Evolutionary conservation across 2,329 filamentous ascomycete species (phyloP).

Genomic region (Ophiostoma ips): DNA sequence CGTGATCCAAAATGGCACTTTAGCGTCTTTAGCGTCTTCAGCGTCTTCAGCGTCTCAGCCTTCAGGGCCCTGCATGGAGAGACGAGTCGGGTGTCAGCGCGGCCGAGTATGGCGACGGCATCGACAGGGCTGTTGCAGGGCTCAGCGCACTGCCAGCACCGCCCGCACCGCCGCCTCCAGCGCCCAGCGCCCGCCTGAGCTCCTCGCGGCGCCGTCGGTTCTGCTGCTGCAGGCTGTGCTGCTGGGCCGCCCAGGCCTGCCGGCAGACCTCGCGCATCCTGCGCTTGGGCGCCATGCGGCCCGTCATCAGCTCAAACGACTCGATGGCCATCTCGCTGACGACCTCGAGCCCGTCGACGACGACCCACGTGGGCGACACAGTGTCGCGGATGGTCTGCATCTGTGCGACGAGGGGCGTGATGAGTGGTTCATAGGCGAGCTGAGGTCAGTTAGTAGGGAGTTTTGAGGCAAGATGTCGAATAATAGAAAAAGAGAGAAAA

Average conservation of each 20-base stretch:
- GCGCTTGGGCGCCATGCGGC: conserved; percentile 52
- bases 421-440: conserved; percentile 55
- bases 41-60: too few species aligned
- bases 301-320: conserved; percentile 64
- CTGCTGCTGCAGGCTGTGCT: conserved; percentile 6
- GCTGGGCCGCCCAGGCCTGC: conserved; percentile 28
- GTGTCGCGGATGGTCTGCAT: conserved; percentile 37
- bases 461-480: background rate
- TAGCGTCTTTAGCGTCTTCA: too few species aligned
- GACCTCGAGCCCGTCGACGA: conserved; percentile 59
- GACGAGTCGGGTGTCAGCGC: background rate
- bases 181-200: too few species aligned
- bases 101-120: background rate
- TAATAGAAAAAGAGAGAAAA: background rate
- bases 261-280: conserved; percentile 50
- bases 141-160: background rate
- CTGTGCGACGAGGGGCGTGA: conserved; percentile 55
- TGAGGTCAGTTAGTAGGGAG: background rate
- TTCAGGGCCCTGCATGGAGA: background rate
- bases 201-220: too few species aligned
- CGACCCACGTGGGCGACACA: conserved; percentile 48
- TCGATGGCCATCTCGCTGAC: conserved; percentile 63
- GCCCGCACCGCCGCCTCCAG: background rate
- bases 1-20: too few species aligned
- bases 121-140: background rate